phyloP scores from a whole-genome alignment of 345 rosid species.

The Eucalyptus microcorys region DNA sequence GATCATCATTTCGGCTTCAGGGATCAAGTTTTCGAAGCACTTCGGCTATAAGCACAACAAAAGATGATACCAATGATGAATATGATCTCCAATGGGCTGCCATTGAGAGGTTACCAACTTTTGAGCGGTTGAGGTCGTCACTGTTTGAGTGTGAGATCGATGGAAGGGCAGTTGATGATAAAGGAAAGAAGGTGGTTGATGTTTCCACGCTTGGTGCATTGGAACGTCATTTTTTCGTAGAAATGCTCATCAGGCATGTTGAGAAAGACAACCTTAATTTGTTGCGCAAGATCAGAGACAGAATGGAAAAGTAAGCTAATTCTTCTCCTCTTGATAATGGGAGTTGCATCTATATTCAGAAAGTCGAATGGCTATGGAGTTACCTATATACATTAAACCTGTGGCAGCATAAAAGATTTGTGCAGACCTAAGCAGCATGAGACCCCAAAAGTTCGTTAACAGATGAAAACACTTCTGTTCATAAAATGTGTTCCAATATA shows the following conservation, averaged over 20 bases:
- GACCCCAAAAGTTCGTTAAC: neutral
- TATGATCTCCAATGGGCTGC: conserved; percentile 50
- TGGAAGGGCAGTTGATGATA: neutral
- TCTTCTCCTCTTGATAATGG: neutral
- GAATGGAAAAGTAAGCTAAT: conserved; percentile 38
- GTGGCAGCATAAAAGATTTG: neutral
- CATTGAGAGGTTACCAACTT: conserved; percentile 61
- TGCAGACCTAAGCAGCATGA: neutral
- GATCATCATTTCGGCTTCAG: conserved; percentile 38
- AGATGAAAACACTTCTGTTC: neutral
- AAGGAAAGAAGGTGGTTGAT: conserved; percentile 27
- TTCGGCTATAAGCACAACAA: conserved; percentile 6
- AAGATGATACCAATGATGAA: conserved; percentile 18
- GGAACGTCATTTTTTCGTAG: conserved; percentile 41
- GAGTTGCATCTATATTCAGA: neutral
- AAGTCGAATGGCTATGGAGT: neutral
- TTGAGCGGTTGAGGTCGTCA: conserved; percentile 36
- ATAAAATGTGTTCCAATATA: neutral
- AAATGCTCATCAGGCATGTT: conserved; percentile 58
- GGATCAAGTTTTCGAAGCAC: conserved; percentile 25
- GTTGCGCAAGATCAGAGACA: conserved; percentile 26
- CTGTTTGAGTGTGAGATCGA: conserved; percentile 13
- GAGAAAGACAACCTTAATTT: conserved; percentile 55
- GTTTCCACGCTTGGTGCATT: conserved; percentile 42
- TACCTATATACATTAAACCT: neutral